phyloP scores from a whole-genome alignment of 2,329 filamentous ascomycete species.

The Tolypocladium album region DNA sequence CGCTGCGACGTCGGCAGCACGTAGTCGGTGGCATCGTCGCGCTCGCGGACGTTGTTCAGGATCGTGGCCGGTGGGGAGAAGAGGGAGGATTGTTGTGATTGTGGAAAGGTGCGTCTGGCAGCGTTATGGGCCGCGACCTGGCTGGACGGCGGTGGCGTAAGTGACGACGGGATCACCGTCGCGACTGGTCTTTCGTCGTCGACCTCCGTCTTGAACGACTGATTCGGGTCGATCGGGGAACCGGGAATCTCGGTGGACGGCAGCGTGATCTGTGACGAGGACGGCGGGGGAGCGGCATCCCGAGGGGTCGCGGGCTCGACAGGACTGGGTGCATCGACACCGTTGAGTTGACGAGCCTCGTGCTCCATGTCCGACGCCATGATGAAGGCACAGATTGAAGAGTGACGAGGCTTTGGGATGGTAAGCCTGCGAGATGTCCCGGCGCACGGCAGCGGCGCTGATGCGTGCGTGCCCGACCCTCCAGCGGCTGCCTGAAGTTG shows the following conservation, averaged over 20 bases:
- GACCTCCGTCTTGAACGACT: conserved; percentile 39
- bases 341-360: conserved; percentile 20
- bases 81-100: conserved; percentile 35
- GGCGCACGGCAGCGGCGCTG: not conserved
- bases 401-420: not conserved
- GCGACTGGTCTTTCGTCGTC: conserved; percentile 33
- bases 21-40: conserved; percentile 27
- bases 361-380: conserved; percentile 26
- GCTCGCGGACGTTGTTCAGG: conserved; percentile 21
- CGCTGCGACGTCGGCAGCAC: conserved; percentile 35
- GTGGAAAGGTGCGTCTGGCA: conserved; percentile 19
- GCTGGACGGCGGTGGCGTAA: conserved; percentile 47
- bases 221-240: conserved; percentile 38
- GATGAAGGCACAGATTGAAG: conserved; percentile 2
- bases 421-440: not conserved
- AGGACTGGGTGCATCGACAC: conserved; percentile 20
- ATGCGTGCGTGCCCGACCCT: not conserved
- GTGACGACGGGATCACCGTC: conserved; percentile 45
- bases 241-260: conserved; percentile 45
- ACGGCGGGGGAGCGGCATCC: conserved; percentile 15
- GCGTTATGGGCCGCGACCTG: conserved; percentile 28
- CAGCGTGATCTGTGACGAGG: conserved; percentile 41
- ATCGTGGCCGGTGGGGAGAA: conserved; percentile 45
- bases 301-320: conserved; percentile 20
- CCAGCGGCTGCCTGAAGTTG: not conserved